These are phyloP conservation scores for Cucurbita argyrosperma DNA, from an alignment of 306 rosid species.

Conservation along the genomic window DNA sequence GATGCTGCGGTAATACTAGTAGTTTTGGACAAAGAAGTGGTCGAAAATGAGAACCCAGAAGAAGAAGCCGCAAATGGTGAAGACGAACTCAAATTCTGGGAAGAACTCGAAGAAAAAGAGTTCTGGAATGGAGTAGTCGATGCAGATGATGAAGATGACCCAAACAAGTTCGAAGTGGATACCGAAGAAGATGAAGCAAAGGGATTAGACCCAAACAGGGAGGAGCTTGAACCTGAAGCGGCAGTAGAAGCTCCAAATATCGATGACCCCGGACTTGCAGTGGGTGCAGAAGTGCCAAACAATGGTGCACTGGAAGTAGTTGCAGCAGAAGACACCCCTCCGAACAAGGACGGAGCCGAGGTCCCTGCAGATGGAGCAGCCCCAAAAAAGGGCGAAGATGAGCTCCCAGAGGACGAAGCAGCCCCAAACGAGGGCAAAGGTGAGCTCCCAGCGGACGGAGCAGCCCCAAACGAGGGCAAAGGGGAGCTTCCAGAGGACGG, in stretches of 20 bases:
- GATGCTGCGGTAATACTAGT: constrained; percentile 15
- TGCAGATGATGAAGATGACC: constrained; percentile 11
- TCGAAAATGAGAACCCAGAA: constrained; percentile 22
- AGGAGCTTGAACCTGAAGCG: neutral
- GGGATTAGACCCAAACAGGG: constrained; percentile 7
- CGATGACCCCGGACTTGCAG: neutral
- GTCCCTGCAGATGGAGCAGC: neutral
- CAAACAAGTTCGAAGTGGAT: constrained; percentile 10
- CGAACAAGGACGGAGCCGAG: neutral
- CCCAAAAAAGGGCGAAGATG: constrained; percentile 6
- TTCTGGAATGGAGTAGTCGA: constrained; percentile 23
- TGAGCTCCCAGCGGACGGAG: neutral
- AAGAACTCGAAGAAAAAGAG: constrained; percentile 16
- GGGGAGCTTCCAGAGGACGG: neutral
- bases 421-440: neutral
- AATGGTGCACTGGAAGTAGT: neutral
- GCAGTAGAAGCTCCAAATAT: constrained; percentile 3
- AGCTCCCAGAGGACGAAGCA: neutral
- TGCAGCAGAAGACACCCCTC: neutral
- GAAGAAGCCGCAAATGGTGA: constrained; percentile 17
- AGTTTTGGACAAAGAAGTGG: constrained; percentile 20
- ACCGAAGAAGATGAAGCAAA: constrained; percentile 8
- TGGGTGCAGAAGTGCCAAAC: constrained; percentile 1
- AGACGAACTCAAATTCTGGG: constrained; percentile 19
- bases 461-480: neutral